Evolutionary conservation across 1,284 basidiomycete species (phyloP).

Genomic region (Trichosporon sp.): DNA sequence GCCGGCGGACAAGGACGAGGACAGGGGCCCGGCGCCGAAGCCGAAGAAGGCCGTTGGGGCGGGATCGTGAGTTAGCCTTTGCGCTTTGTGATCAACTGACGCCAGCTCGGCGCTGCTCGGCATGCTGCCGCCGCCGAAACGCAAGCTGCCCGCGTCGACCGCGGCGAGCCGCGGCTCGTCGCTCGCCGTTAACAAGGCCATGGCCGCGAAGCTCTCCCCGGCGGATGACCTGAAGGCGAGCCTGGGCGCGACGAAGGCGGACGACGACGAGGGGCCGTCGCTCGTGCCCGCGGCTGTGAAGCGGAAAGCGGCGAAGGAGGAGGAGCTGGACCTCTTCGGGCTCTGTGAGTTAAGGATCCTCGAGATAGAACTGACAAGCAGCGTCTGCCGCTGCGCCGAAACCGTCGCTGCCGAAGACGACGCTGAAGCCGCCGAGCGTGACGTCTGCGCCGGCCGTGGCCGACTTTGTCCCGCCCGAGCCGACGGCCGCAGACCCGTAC

Average conservation of each 20-base stretch:
- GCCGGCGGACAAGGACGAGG: not conserved
- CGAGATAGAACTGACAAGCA: not conserved
- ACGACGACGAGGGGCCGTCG: conserved; percentile 25
- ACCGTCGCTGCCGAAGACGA: not conserved
- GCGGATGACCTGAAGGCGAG: not conserved
- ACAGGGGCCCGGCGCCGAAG: not conserved
- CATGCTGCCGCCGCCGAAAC: conserved; percentile 48
- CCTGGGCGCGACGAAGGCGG: conserved; percentile 13
- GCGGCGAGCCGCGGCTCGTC: conserved; percentile 16
- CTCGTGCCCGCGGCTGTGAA: conserved; percentile 19
- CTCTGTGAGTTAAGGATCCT: conserved; percentile 29
- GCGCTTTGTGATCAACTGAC: not conserved
- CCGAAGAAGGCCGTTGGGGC: conserved; percentile 1
- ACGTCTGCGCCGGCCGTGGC: conserved; percentile 42
- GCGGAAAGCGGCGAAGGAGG: conserved; percentile 18
- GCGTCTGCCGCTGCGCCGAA: conserved; percentile 16
- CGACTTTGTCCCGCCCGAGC: conserved; percentile 69
- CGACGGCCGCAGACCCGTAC: conserved; percentile 68
- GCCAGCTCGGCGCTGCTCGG: conserved; percentile 41
- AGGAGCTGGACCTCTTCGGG: conserved; percentile 44
- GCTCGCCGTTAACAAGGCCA: conserved; percentile 33
- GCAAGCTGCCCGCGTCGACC: conserved; percentile 31
- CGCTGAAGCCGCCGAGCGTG: conserved; percentile 33
- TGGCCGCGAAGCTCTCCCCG: conserved; percentile 20
- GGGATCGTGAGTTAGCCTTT: not conserved